phyloP scores from a whole-genome alignment of 805 yeast species.

The Cyberlindnera saturnus region DNA sequence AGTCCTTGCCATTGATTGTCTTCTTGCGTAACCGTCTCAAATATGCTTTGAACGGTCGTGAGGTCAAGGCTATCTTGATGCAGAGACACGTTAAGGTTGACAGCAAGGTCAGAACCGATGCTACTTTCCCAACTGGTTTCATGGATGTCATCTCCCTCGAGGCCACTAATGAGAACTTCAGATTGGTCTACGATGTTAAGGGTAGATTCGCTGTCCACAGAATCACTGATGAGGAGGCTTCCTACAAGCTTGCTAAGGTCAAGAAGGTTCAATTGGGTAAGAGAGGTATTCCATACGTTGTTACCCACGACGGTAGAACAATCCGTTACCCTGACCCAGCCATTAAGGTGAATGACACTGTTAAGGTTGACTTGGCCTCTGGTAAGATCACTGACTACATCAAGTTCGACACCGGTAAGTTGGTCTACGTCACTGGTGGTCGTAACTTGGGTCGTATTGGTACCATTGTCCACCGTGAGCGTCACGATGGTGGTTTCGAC shows the following conservation, averaged over 20 bases:
- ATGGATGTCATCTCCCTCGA: conserved; percentile 97
- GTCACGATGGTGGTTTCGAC: conserved; percentile 98
- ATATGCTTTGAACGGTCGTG: conserved; percentile 99
- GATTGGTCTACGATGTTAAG: conserved; percentile 96
- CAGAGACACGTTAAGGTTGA: conserved; percentile 98
- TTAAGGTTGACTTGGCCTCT: conserved; percentile 91
- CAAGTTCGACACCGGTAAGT: conserved; percentile 88
- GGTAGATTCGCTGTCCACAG: conserved; percentile 99
- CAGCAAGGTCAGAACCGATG: conserved; percentile 98
- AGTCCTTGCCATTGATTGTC: conserved; percentile 93
- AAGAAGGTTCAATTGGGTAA: conserved; percentile 98
- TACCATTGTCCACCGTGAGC: conserved; percentile 92
- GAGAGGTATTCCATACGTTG: conserved; percentile 97
- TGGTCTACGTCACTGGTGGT: conserved; percentile 95
- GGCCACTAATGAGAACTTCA: conserved; percentile 99
- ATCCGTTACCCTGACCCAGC: conserved; percentile 99
- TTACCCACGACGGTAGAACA: conserved; percentile 99
- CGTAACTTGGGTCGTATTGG: conserved; percentile 98
- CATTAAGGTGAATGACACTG: conserved; percentile 96
- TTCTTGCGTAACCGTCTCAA: conserved; percentile 98
- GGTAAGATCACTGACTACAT: conserved; percentile 90
- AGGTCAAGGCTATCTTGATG: conserved; percentile 96
- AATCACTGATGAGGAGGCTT: conserved; percentile 97
- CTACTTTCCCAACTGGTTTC: conserved; percentile 99
- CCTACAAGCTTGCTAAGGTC: conserved; percentile 97